phyloP scores from a whole-genome alignment of 176 grass and related monocot genomes.

The Oryza brachyantha region DNA sequence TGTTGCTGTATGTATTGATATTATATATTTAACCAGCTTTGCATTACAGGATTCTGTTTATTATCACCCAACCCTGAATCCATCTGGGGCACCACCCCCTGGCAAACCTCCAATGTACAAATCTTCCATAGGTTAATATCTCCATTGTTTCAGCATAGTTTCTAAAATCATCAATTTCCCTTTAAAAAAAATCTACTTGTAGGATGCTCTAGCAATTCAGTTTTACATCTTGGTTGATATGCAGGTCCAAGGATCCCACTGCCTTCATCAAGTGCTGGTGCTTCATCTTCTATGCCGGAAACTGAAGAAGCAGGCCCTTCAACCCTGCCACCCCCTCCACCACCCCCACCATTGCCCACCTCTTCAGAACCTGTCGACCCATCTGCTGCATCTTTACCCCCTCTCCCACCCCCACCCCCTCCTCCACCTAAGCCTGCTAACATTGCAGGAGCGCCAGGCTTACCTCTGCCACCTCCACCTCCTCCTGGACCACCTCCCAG shows the following conservation, averaged over 20 bases:
- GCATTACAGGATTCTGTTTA: slow-evolving; percentile 75
- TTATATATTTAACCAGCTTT: slow-evolving; percentile 33
- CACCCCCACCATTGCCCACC: slow-evolving; percentile 59
- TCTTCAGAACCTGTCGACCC: slow-evolving; percentile 56
- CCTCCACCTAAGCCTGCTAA: slow-evolving; percentile 44
- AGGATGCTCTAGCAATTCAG: slow-evolving; percentile 6
- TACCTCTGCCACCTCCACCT: slow-evolving; percentile 73
- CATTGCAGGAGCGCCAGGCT: slow-evolving; percentile 26
- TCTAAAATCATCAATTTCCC: background rate
- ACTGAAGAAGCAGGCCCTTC: slow-evolving; percentile 68
- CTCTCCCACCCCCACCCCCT: slow-evolving; percentile 52
- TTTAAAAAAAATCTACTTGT: background rate
- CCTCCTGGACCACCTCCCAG: slow-evolving; percentile 66
- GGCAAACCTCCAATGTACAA: slow-evolving; percentile 96
- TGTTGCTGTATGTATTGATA: slow-evolving; percentile 21
- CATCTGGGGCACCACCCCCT: slow-evolving; percentile 84
- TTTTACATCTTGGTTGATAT: slow-evolving; percentile 36
- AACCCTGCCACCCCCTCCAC: slow-evolving; percentile 65
- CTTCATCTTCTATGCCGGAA: slow-evolving; percentile 64
- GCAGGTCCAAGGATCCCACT: slow-evolving; percentile 70
- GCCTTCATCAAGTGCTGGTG: slow-evolving; percentile 48
- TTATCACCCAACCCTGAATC: slow-evolving; percentile 84
- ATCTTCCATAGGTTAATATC: slow-evolving; percentile 69
- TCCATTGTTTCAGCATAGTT: background rate
- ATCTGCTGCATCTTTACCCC: slow-evolving; percentile 50